Evolutionary conservation across 2,329 filamentous ascomycete genomes (phyloP).

Genomic region (Sporothrix inflata): DNA sequence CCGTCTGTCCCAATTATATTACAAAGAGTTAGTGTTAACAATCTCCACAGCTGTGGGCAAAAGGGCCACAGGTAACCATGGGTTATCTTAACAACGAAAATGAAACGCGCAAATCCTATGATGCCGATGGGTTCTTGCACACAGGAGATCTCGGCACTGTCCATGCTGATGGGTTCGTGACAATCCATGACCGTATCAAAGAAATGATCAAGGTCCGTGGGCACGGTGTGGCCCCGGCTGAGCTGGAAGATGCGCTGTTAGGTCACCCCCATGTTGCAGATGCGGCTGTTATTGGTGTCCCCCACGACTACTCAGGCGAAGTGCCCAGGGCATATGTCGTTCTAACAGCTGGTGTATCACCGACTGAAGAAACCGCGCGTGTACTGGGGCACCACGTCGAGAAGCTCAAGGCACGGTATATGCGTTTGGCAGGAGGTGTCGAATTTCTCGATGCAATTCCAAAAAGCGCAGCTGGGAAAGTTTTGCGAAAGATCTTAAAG

Average conservation of each 20-base stretch:
- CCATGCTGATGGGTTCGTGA: conserved; percentile 58
- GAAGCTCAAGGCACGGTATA: conserved; percentile 48
- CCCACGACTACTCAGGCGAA: conserved; percentile 60
- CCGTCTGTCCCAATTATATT: no score
- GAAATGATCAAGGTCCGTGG: conserved; percentile 72
- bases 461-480: conserved; percentile 55
- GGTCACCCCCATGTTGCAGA: conserved; percentile 62
- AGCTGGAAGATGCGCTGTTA: no score
- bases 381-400: conserved; percentile 10
- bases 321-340: conserved; percentile 60
- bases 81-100: conserved; percentile 51
- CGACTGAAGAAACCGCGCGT: not conserved
- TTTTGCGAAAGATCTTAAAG: conserved; percentile 49
- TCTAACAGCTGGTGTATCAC: not conserved
- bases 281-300: conserved; percentile 57
- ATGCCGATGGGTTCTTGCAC: conserved; percentile 59
- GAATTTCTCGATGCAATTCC: conserved; percentile 60
- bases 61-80: conserved; percentile 54
- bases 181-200: conserved; percentile 65
- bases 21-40: no score
- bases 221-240: conserved; percentile 43
- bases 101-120: conserved; percentile 52
- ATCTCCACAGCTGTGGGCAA: conserved; percentile 39
- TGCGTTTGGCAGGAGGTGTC: conserved; percentile 54
- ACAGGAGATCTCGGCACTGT: conserved; percentile 63